These are phyloP conservation scores for Odontarrhena argentea DNA, from an alignment of 345 rosid species.

Conservation along the genomic window DNA sequence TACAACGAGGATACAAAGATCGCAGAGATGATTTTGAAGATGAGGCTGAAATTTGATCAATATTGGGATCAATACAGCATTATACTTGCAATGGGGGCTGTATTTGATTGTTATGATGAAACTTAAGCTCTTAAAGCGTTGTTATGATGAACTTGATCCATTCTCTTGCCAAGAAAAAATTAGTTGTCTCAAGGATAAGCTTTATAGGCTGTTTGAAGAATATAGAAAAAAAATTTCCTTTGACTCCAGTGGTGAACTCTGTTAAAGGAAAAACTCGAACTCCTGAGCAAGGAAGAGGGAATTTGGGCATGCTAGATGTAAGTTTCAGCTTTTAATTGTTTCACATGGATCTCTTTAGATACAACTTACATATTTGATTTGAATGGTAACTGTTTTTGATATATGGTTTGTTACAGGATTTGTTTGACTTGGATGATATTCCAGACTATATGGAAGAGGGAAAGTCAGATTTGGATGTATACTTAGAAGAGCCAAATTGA, in stretches of 20 bases:
- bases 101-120: constrained; percentile 1
- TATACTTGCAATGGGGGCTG: constrained; percentile 6
- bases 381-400: not conserved
- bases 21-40: not conserved
- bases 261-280: too few relatives aligned
- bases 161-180: not conserved
- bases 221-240: not conserved
- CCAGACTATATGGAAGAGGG: not conserved
- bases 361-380: not conserved
- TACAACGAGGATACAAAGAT: not conserved
- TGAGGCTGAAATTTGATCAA: not conserved
- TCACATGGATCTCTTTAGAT: too few relatives aligned
- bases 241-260: not conserved
- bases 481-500: too few relatives aligned
- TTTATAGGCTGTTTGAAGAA: not conserved
- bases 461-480: too few relatives aligned
- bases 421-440: not conserved
- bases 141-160: not conserved
- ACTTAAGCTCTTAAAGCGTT: not conserved
- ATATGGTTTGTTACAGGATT: not conserved
- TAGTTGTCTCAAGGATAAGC: not conserved
- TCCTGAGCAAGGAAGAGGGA: too few relatives aligned
- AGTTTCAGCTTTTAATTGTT: too few relatives aligned
- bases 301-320: too few relatives aligned
- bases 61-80: not conserved